Evolutionary conservation across 1,284 basidiomycete species (phyloP), one percentile per base, ranked within the genome.

Genomic region (Trametes sp.): DNA sequence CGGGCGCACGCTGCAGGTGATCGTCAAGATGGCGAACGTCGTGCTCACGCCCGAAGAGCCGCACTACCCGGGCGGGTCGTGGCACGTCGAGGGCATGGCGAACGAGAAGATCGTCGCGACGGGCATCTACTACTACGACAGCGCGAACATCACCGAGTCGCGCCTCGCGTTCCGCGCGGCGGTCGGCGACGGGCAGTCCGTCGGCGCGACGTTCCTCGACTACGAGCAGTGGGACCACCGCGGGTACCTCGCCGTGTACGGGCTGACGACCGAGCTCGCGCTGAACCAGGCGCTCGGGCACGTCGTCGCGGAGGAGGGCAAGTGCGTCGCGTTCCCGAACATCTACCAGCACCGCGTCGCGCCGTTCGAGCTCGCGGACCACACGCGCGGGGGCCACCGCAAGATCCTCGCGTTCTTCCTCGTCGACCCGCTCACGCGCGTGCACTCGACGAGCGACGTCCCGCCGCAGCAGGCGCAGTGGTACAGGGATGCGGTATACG

Each of bases 81-180:
- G 74, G 75, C 75, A 76, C 54, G 73, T 75, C 31, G 74, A 75
- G 62, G 73, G 65, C 56, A 75, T 75, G 74, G 57, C 59, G 74
- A 86, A 83, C 64, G 59, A 60, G 82, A 81, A 65, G 56, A 84
- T 85, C 46, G 77, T 78, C 33, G 79, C 80, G 41, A 64, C 53
- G 23, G 57, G 21, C n/a, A 36, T 65, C 10, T 62, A 62, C 56
- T 69, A 69, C 55, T 67, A 67, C 51, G 61, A 57, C 36, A 65
- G 61, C 29, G 52, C 54, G 9, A 69, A 69, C 52, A 61, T 67
- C 53, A 56, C 63, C 21, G 65, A 67, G 55, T 65, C 65, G n/a
- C 63, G 35, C 16, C 55, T 69, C n/a, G 33, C 54, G 36, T 69
- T 69, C 68, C 65, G 63, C 42, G 54, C 54, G 19, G 65, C 63